phyloP scores from a whole-genome alignment of 192 early-diverging fungal species.

The Thamnidium elegans region DNA sequence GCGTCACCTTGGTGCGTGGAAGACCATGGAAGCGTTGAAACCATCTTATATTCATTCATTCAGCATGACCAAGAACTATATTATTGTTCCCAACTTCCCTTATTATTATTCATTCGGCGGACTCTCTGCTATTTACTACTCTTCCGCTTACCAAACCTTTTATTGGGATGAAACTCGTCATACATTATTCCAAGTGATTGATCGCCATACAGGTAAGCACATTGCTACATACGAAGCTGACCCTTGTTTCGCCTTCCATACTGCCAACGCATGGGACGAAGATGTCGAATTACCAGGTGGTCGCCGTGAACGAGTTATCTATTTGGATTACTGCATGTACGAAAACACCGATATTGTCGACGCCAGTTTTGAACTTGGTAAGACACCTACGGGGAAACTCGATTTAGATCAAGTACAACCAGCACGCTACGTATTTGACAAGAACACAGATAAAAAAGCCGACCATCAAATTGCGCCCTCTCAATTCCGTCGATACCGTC shows the following conservation, averaged over 20 bases:
- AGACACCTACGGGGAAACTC: slow-evolving; percentile 3
- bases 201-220: slow-evolving; percentile 37
- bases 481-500: slow-evolving; percentile 32
- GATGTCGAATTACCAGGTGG: slow-evolving; percentile 25
- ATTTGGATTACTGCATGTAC: slow-evolving; percentile 34
- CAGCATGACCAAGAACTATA: slow-evolving; percentile 41
- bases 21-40: slow-evolving; percentile 24
- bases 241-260: slow-evolving; percentile 46
- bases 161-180: slow-evolving; percentile 41
- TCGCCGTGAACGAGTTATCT: slow-evolving; percentile 21
- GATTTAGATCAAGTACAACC: slow-evolving; percentile 26
- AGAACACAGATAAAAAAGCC: slow-evolving; percentile 18
- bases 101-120: slow-evolving; percentile 42
- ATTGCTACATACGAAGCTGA: slow-evolving; percentile 44
- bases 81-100: slow-evolving; percentile 48
- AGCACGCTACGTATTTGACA: slow-evolving; percentile 14
- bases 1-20: slow-evolving; percentile 31
- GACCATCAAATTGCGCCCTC: slow-evolving; percentile 27
- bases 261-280: slow-evolving; percentile 49
- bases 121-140: slow-evolving; percentile 40
- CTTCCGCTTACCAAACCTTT: slow-evolving; percentile 41
- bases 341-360: slow-evolving; percentile 40
- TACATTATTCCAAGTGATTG: slow-evolving; percentile 45
- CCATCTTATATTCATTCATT: slow-evolving; percentile 51
- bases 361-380: slow-evolving; percentile 36